Evolutionary conservation across 169 alveolate species (phyloP), one percentile per base, ranked within the genome.

Genomic region (Neospora caninum): DNA sequence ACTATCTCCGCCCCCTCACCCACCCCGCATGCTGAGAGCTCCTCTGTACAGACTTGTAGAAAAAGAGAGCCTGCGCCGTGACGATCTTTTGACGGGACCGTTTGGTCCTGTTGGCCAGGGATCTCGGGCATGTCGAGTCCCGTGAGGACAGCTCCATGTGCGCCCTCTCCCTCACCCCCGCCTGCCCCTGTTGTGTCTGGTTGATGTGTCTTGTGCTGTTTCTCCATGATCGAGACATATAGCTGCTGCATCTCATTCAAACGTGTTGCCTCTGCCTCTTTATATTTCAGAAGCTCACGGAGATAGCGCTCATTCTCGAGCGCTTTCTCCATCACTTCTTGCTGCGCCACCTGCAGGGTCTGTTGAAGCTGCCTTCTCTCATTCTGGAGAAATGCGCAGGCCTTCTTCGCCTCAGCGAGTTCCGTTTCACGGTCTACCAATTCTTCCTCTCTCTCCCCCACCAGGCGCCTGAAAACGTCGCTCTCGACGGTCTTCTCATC

Each of bases 221-320:
- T 31, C 45, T 73, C 45, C 84, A 73, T 73, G 84, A 73, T 31
- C 4, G 84, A 73, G n/a, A 73, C 84, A n/a, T 73, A 73, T 10
- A 73, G 92, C 88, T 92, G 92, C 42, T 92, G 94, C 92, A 92
- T 34, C 88, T 80, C 92, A 41, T 82, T 91, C 39, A 92, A 91
- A 18, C 92, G 87, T 31, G 92, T 80, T 22, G 94, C 94, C 45
- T 92, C 94, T 7, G 94, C 94, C 45, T 92, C 92, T 49, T 92
- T 92, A 67, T 92, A 84, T 38, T 92, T 91, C 92, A 92, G 88
- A 53, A 92, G 92, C 94, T 92, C 94, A 7, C 94, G 86, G 54
- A 92, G 92, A 78, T 92, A 92, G 22, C 94, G 87, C 69, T 92
- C 94, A 20, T 80, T 92, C 92, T 92, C 94, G 27, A 92, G 49